Base-by-base conservation (phyloP, 345 rosid genomes). In the Citrus glauca region DNA sequence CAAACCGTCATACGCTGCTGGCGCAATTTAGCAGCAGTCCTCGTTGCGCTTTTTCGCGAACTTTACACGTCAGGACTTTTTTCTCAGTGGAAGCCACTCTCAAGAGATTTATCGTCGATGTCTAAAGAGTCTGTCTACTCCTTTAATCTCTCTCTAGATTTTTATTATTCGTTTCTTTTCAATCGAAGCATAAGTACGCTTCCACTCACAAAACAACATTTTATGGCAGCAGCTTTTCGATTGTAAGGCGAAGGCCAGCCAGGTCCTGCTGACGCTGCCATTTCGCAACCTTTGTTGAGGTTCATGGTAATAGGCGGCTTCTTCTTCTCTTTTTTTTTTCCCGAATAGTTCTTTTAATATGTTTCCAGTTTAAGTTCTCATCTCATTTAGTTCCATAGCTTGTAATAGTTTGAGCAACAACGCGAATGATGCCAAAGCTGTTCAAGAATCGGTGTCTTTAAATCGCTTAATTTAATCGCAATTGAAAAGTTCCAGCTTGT, bases 181-280 rank as follows among this genome's bases (percentile, higher is more conserved):
- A 22, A 32, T 57, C 11, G 13, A 22, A 60, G 67, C 17, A 22
- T n/a, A 57, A 1, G 14, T 19, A 10, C 63, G 10, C 63, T 10
- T 71, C 28, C 61, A 19, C 74, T 48, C 16, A 3, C 2, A 28
- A 53, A 20, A 10, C 11, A 16, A 4, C 27, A 32, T 9, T 40
- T 60, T 38, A 37, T 6, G n/a, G 24, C 24, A 3, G 4, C 27
- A 28, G 60, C 56, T 62, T 42, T 59, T 62, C 19, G 5, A 28
- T 74, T 30, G 28, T 14, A 48, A 75, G 70, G 63, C 61, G 14
- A 48, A 75, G 70, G 50, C 61, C 71, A 63, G 48, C 70, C 33
- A 63, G 63, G 2, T 24, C 35, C 71, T 22, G 62, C 78, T 4
- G 1, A 53, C n/a, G 38, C 73, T 27, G 73, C 28, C 24, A 27